Percentiles rank a stretch among this genome's conserved stretches.
Evolutionary conservation across 352 stramenopile genomes (phyloP).

Genomic region (Elongisporangium prolatum): DNA sequence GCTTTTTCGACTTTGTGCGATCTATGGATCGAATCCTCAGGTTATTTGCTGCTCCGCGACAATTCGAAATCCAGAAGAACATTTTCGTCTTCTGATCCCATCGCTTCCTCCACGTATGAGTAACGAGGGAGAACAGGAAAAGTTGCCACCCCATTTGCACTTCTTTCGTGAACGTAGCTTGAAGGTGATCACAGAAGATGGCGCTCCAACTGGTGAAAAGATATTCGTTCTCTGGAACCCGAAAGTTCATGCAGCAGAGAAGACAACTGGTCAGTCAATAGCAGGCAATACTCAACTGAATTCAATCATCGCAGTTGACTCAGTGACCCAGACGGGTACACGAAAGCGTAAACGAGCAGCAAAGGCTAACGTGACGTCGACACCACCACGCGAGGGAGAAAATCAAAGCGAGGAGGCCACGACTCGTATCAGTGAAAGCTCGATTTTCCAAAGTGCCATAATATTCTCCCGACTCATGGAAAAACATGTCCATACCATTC

Average conservation of each 20-base stretch:
- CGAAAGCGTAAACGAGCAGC: slow-evolving; percentile 1
- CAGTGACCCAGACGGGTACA: background rate
- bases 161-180: slow-evolving; percentile 60
- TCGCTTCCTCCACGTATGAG: slow-evolving; percentile 23
- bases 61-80: slow-evolving; percentile 89
- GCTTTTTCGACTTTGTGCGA: slow-evolving; percentile 83
- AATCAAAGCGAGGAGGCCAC: background rate
- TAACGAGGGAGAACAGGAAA: background rate
- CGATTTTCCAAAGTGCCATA: slow-evolving; percentile 89
- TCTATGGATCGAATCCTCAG: slow-evolving; percentile 77
- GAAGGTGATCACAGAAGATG: slow-evolving; percentile 84
- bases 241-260: slow-evolving; percentile 32
- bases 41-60: slow-evolving; percentile 97
- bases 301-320: background rate
- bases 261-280: background rate
- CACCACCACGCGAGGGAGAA: background rate
- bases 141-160: slow-evolving; percentile 32
- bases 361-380: background rate
- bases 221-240: slow-evolving; percentile 97
- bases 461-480: slow-evolving; percentile 91
- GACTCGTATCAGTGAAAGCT: slow-evolving; percentile 16
- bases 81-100: slow-evolving; percentile 91
- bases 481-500: slow-evolving; percentile 88
- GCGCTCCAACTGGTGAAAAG: slow-evolving; percentile 88
- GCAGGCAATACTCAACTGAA: background rate